These are phyloP conservation scores for Naganishia randhawae DNA, from an alignment of 768 basidiomycete species.

Conservation along the genomic window DNA sequence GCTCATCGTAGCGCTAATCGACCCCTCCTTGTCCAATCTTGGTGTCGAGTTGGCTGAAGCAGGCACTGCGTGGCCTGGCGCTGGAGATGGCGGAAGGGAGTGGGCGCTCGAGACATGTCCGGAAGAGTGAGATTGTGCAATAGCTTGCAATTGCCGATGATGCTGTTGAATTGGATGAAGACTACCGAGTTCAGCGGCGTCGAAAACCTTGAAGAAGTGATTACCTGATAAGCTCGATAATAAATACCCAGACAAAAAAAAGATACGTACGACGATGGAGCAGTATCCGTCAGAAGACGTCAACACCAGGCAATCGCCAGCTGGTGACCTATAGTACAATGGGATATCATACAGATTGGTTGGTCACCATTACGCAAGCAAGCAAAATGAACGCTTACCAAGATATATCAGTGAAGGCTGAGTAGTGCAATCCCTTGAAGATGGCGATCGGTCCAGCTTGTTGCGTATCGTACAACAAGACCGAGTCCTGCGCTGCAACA, in stretches of 20 bases:
- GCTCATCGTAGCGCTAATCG: conserved; percentile 13
- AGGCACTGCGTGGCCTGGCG: conserved; percentile 41
- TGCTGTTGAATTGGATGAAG: conserved; percentile 86
- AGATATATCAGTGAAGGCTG: conserved; percentile 92
- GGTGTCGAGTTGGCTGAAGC: conserved; percentile 37
- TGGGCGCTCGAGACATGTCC: conserved; percentile 18
- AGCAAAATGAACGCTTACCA: conserved; percentile 61
- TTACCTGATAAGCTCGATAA: not conserved
- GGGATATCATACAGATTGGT: conserved; percentile 7
- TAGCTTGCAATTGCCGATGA: conserved; percentile 80
- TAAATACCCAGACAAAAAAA: not conserved
- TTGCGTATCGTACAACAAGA: conserved; percentile 94
- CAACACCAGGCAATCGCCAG: conserved; percentile 86
- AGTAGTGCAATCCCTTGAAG: conserved; percentile 90
- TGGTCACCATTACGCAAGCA: conserved; percentile 19
- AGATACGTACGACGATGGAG: conserved; percentile 65
- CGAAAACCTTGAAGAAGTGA: conserved; percentile 57
- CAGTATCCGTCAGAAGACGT: conserved; percentile 96
- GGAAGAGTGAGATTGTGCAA: conserved; percentile 70
- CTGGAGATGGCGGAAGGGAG: conserved; percentile 33
- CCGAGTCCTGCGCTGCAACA: conserved; percentile 91
- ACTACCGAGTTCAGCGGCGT: conserved; percentile 72
- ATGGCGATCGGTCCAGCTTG: conserved; percentile 87
- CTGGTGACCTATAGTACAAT: conserved; percentile 71
- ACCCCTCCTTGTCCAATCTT: conserved; percentile 45